Conservation (phyloP, 768 basidiomycete genomes). For the Basidioascus undulatus region DNA sequence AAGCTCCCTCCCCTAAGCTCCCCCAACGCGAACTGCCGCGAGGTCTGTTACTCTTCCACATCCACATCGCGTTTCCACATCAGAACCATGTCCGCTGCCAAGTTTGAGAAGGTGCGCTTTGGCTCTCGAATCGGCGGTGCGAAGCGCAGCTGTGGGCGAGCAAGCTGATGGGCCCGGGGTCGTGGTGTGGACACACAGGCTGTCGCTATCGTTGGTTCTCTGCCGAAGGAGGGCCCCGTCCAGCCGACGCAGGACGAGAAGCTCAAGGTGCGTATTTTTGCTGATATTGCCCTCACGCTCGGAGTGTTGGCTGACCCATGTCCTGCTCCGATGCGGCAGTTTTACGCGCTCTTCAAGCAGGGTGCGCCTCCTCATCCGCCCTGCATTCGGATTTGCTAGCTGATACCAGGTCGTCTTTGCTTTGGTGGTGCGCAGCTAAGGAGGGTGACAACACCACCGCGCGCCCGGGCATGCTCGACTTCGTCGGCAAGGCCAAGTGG, state of each 20-base stretch:
- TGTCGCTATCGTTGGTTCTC: constrained; percentile 18
- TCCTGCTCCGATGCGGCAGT: constrained; percentile 25
- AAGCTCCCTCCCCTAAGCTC: no score
- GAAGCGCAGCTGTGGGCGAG: not conserved
- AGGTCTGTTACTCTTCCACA: no score
- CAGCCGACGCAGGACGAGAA: constrained; percentile 47
- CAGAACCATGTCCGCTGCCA: constrained; percentile 40
- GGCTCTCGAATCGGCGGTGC: not conserved
- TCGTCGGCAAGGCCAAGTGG: constrained; percentile 78
- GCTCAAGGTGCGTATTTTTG: constrained; percentile 37
- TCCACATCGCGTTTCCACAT: no score
- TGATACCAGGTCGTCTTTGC: not conserved
- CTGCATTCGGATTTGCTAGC: not conserved
- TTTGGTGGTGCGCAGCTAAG: constrained; percentile 42
- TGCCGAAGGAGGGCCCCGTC: constrained; percentile 61
- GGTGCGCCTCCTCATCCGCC: constrained; percentile 23
- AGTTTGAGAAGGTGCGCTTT: constrained; percentile 36
- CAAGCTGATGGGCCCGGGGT: not conserved
- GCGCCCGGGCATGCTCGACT: constrained; percentile 57
- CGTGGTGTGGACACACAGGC: constrained; percentile 5
- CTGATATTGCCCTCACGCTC: constrained; percentile 1
- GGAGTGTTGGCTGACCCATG: not conserved
- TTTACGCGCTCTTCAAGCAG: constrained; percentile 88
- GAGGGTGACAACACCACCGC: constrained; percentile 38
- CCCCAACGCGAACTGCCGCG: no score